Evolutionary conservation across 2,329 filamentous ascomycete genomes (phyloP), one percentile per base, ranked within the genome.

Genomic region (Huntiella abstrusa): DNA sequence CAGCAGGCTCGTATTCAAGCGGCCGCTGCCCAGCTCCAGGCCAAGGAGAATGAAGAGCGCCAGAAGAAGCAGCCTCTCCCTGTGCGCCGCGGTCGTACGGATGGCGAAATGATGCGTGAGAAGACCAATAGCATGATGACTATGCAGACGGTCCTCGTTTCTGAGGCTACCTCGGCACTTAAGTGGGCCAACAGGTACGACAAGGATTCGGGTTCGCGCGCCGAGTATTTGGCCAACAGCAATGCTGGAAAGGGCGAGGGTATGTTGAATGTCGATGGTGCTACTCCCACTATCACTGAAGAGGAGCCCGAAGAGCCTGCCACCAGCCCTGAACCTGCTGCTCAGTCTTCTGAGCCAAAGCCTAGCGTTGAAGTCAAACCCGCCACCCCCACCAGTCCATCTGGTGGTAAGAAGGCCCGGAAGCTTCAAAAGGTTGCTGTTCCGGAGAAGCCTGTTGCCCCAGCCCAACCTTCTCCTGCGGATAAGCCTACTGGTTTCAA

Each of bases 181-280:
- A 93, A 94, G 61, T 98, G 91, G 91, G 85, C 88, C 32, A 88
- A 71, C 60, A 86, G 86, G 55, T 96, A 95, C 58, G 91, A 96
- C 62, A 92, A 91, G 62, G 79, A 91, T 55, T 70, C 80, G 5
- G 12, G 17, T 19, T 80, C 93, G 51, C 78, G 86, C 46, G 77
- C 84, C 52, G 77, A 83, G n/a, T 96, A 96, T 60, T 69, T 96
- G 44, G 74, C 76, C 40, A 79, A 92, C 57, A 66, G 64, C 41
- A 75, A 70, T 53, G 77, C 81, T 37, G 86, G 87, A 16, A 81
- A 75, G 49, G 83, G 83, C 10, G 59, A 61, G 55, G 5, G 54
- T 57, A 4, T 59, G 60, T 4, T 53, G 56, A 11, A 48, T 51
- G 19, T 50, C 10, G 36, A 28, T 33, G 42, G 37, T 19, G 36